Evolutionary conservation across 2,329 filamentous ascomycete species (phyloP).

Genomic region (Fusarium nanum): DNA sequence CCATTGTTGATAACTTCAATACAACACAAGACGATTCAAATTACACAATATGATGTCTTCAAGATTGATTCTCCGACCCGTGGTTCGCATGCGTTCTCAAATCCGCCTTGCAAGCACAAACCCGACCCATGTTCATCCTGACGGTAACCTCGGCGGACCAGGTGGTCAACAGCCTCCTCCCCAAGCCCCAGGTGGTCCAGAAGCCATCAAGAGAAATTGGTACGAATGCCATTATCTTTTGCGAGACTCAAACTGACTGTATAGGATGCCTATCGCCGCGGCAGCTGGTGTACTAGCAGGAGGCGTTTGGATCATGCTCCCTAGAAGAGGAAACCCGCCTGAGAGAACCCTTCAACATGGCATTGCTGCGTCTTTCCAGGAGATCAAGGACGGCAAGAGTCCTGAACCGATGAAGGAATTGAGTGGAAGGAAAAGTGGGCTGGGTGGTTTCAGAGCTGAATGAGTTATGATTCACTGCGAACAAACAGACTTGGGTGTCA

Average conservation of each 20-base stretch:
- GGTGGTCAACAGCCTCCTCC: conserved; percentile 50
- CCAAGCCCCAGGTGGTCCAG: conserved; percentile 45
- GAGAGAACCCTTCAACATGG: conserved; percentile 27
- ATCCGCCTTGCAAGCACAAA: conserved; percentile 12
- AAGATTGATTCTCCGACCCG: conserved; percentile 37
- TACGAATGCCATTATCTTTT: conserved; percentile 7
- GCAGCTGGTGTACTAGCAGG: conserved; percentile 44
- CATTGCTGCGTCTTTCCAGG: conserved; percentile 34
- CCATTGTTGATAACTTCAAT: not conserved
- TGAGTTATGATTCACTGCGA: conserved; percentile 14
- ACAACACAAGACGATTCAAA: not conserved
- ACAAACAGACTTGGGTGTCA: not conserved
- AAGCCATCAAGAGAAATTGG: conserved; percentile 50
- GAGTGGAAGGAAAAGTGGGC: conserved; percentile 48
- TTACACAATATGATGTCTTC: conserved; percentile 18
- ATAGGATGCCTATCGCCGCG: conserved; percentile 48
- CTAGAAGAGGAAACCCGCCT: conserved; percentile 19
- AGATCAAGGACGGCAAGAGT: conserved; percentile 33
- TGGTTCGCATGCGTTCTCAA: conserved; percentile 37
- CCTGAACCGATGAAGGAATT: conserved; percentile 45
- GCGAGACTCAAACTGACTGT: not conserved
- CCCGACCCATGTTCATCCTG: conserved; percentile 3
- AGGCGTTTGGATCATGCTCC: conserved; percentile 47
- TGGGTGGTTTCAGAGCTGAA: conserved; percentile 50
- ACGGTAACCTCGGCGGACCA: conserved; percentile 48